Percentiles rank a stretch among this genome's conserved stretches.
These are phyloP conservation scores for Saccharomycopsis vini DNA, from an alignment of 805 yeast genomes.

Conservation along the genomic window DNA sequence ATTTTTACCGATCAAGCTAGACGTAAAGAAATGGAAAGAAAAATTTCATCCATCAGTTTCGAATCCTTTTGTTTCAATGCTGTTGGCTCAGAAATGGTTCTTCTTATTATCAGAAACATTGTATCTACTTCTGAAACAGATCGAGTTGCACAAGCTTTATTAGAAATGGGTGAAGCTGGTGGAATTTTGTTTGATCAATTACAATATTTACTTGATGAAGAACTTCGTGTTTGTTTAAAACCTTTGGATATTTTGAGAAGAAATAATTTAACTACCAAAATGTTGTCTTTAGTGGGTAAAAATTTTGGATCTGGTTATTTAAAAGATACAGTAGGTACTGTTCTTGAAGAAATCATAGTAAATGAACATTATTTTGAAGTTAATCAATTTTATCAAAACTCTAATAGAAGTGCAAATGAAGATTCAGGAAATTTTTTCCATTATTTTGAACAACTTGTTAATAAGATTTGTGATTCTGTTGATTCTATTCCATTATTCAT, in stretches of 20 bases:
- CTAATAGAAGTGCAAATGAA: conserved; percentile 29
- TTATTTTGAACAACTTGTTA: conserved; percentile 48
- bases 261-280: conserved; percentile 59
- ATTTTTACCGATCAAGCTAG: conserved; percentile 2
- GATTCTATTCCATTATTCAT: conserved; percentile 61
- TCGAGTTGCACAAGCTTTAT: conserved; percentile 8
- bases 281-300: conserved; percentile 63
- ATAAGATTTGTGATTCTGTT: conserved; percentile 47
- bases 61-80: conserved; percentile 5
- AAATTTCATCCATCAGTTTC: background rate
- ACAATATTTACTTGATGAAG: conserved; percentile 8
- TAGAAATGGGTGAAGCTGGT: conserved; percentile 6
- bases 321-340: conserved; percentile 41
- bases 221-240: conserved; percentile 22
- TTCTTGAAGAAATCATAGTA: conserved; percentile 43
- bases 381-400: conserved; percentile 33
- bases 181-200: conserved; percentile 1
- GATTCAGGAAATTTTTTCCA: conserved; percentile 42
- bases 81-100: conserved; percentile 28
- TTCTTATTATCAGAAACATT: conserved; percentile 29
- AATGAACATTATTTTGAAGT: conserved; percentile 49
- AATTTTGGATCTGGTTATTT: conserved; percentile 58
- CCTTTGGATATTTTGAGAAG: conserved; percentile 59
- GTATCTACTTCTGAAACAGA: conserved; percentile 9
- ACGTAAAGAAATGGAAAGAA: background rate